Base-by-base conservation (phyloP, 805 yeast species). In the Nakazawaea ernobii region DNA sequence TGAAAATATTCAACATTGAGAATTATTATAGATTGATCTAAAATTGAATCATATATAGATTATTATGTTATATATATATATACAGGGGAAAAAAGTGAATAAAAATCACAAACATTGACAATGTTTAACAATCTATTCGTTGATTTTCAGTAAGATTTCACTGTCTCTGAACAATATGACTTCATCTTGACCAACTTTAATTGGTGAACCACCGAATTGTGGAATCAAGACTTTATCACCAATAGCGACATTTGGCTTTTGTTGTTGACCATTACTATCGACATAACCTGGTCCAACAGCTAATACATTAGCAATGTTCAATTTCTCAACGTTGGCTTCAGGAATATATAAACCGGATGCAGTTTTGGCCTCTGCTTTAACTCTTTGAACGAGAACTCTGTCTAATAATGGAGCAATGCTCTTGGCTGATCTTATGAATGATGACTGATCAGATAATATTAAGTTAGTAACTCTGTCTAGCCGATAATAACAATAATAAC, bases 141-240 rank as follows among this genome's bases (percentile, higher is more conserved):
- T 82, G 62, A 94, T 81, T 76, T 89, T 92, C 61, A 98, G 99
- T 61, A 94, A 79, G 67, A 92, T 87, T 71, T 92, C 99, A 61
- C 86, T 74, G 71, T 94, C 98, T 67, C 96, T 86, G 80, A 86
- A 90, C 61, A 91, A 74, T 58, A 86, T 75, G 60, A 74, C 82
- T 64, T 80, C 86, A 59, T 91, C 95, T 52, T 86, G 90, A 58
- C 87, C 91, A 59, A 94, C 79, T 72, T 86, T 90, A 68, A 94
- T 79, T 53, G 88, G 71, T 55, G 90, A 81, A 49, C 99, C 99
- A 52, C 99, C 99, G 58, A 86, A 92, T 50, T 85, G 80, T 55
- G 98, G 98, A 63, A 94, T 88, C 74, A 94, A 74, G 42, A 94
- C 98, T 60, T 84, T 82, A 73, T 94, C 99, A 59, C 99, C 99